A percentile compares a stretch with the other conserved stretches of the same genome.
Evolutionary conservation across 306 rosid species (phyloP).

Genomic region (Begonia peltatifolia): DNA sequence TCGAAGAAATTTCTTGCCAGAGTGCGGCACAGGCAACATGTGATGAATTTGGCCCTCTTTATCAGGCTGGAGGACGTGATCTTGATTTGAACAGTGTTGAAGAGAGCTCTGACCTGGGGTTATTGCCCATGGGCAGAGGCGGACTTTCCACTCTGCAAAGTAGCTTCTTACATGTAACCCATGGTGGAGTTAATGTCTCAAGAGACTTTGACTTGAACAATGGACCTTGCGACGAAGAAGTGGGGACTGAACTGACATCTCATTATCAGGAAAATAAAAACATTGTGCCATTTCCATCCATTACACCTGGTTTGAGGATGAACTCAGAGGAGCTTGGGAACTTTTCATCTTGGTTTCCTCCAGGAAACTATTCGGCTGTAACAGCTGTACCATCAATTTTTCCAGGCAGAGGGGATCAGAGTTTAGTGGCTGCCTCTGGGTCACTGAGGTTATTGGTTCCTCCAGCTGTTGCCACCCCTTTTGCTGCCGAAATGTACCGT

Average conservation of each 20-base stretch:
- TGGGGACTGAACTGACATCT: slow-evolving; percentile 34
- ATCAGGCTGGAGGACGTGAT: slow-evolving; percentile 58
- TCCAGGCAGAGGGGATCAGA: slow-evolving; percentile 76
- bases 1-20: slow-evolving; percentile 47
- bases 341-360: slow-evolving; percentile 75
- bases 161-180: slow-evolving; percentile 35
- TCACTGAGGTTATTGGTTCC: slow-evolving; percentile 69
- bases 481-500: slow-evolving; percentile 63
- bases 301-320: slow-evolving; percentile 42
- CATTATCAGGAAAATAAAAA: slow-evolving; percentile 44
- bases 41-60: too few species aligned
- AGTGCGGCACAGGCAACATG: too few species aligned
- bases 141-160: slow-evolving; percentile 29
- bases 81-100: slow-evolving; percentile 59
- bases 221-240: slow-evolving; percentile 82
- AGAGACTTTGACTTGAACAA: slow-evolving; percentile 89
- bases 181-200: slow-evolving; percentile 40
- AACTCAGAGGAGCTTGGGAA: slow-evolving; percentile 51
- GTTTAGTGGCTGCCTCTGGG: slow-evolving; percentile 45
- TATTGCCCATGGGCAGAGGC: slow-evolving; percentile 28
- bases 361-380: slow-evolving; percentile 55
- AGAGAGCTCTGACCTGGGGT: slow-evolving; percentile 5
- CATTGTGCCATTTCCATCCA: slow-evolving; percentile 23
- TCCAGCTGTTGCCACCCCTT: slow-evolving; percentile 39
- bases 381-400: slow-evolving; percentile 54